Conservation (phyloP, 2,329 filamentous ascomycete genomes). For the Penicillium sp. region DNA sequence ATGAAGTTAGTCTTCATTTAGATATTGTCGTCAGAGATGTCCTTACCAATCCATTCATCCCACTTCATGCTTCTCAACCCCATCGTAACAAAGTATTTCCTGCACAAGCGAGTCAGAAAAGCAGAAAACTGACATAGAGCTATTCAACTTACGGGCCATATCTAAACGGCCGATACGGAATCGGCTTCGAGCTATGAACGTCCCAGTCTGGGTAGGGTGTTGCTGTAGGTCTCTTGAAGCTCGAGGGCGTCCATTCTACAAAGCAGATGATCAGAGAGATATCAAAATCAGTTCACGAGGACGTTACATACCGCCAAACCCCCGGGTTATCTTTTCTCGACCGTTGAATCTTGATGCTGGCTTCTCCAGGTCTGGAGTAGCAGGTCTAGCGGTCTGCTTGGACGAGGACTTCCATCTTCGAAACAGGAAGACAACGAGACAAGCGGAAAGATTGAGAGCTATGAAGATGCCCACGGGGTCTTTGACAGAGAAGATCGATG, state of each 20-base stretch:
- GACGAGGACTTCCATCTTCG: slow-evolving; percentile 35
- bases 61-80: slow-evolving; percentile 72
- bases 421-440: slow-evolving; percentile 34
- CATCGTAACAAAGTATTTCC: slow-evolving; percentile 77
- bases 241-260: slow-evolving; percentile 61
- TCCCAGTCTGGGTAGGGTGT: slow-evolving; percentile 72
- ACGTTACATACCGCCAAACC: slow-evolving; percentile 54
- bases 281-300: not conserved
- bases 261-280: not conserved
- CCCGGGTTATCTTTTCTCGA: slow-evolving; percentile 43
- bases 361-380: slow-evolving; percentile 56
- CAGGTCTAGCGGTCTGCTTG: slow-evolving; percentile 24
- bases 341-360: slow-evolving; percentile 32
- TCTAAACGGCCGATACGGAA: slow-evolving; percentile 79
- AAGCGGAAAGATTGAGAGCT: slow-evolving; percentile 37
- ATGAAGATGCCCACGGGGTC: slow-evolving; percentile 27
- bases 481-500: slow-evolving; percentile 18
- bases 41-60: slow-evolving; percentile 72
- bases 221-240: slow-evolving; percentile 66
- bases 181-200: slow-evolving; percentile 69
- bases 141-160: slow-evolving; percentile 64
- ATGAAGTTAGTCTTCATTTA: not conserved
- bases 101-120: slow-evolving; percentile 20
- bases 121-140: not conserved
- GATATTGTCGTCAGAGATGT: not conserved